Evolutionary conservation across 306 rosid species (phyloP).

Genomic region (Prunus salicina): DNA sequence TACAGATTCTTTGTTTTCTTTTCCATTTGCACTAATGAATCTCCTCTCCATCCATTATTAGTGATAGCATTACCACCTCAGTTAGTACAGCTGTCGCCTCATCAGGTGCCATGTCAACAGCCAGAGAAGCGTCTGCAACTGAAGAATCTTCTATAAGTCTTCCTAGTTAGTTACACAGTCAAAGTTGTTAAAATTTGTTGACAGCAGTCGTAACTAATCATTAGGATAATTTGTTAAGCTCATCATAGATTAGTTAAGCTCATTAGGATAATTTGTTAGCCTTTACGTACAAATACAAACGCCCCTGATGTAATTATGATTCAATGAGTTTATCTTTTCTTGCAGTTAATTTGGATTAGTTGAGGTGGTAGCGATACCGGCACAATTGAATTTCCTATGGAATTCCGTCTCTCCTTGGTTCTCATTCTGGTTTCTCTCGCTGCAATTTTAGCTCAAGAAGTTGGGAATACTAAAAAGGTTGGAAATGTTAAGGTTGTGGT

Average conservation of each 20-base stretch:
- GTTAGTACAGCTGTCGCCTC: no score
- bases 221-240: no score
- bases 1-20: not conserved
- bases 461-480: slow-evolving; percentile 28
- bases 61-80: not conserved
- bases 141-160: no score
- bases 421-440: slow-evolving; percentile 50
- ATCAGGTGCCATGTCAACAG: no score
- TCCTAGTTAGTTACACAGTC: no score
- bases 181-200: no score
- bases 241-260: no score
- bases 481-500: slow-evolving; percentile 42
- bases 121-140: no score
- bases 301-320: not conserved
- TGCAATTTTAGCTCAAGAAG: slow-evolving; percentile 43
- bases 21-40: not conserved
- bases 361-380: slow-evolving; percentile 26
- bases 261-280: no score
- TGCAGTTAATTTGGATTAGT: slow-evolving; percentile 37
- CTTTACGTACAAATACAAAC: no score
- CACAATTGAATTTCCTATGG: slow-evolving; percentile 47
- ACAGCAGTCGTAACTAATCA: no score
- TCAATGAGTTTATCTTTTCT: slow-evolving; percentile 3
- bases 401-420: slow-evolving; percentile 41
- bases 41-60: slow-evolving; percentile 6